A percentile compares a stretch with the other conserved stretches of the same genome.
These are phyloP conservation scores for Retiboletus flavoniger DNA, from an alignment of 1,284 basidiomycete genomes.

Conservation along the genomic window DNA sequence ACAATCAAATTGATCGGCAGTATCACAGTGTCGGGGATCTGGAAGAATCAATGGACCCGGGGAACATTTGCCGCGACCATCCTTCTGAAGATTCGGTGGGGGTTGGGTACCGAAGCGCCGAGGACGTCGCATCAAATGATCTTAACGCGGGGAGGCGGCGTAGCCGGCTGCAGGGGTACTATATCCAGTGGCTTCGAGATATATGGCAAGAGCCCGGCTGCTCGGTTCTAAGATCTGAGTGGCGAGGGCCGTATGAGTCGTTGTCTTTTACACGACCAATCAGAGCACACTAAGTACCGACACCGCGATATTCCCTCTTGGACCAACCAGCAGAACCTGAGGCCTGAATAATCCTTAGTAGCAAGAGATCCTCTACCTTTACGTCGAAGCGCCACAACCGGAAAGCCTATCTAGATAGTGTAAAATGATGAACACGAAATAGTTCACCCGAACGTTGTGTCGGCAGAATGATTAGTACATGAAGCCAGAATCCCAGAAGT, in stretches of 20 bases:
- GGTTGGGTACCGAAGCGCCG: conserved; percentile 12
- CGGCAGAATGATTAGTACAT: not conserved
- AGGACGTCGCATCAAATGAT: conserved; percentile 19
- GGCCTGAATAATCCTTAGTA: not conserved
- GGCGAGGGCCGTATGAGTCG: not conserved
- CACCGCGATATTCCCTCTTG: not conserved
- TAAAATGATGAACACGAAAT: not conserved
- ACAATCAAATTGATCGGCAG: conserved; percentile 4
- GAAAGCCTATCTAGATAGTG: not conserved
- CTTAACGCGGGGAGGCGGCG: not conserved
- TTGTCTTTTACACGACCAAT: not conserved
- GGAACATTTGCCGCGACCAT: not conserved
- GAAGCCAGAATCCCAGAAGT: not conserved
- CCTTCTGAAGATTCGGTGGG: conserved; percentile 2
- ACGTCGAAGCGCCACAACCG: not conserved
- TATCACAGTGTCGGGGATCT: conserved; percentile 7
- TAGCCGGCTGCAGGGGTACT: not conserved
- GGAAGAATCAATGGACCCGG: not conserved
- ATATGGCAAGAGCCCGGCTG: conserved; percentile 1
- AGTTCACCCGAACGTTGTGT: not conserved
- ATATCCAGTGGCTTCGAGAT: conserved; percentile 10
- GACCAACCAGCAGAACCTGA: not conserved
- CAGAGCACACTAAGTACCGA: not conserved
- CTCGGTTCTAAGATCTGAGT: conserved; percentile 1
- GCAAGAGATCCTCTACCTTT: not conserved